phyloP scores from a whole-genome alignment of 768 basidiomycete genomes.

The Trametes cinnabarina region DNA sequence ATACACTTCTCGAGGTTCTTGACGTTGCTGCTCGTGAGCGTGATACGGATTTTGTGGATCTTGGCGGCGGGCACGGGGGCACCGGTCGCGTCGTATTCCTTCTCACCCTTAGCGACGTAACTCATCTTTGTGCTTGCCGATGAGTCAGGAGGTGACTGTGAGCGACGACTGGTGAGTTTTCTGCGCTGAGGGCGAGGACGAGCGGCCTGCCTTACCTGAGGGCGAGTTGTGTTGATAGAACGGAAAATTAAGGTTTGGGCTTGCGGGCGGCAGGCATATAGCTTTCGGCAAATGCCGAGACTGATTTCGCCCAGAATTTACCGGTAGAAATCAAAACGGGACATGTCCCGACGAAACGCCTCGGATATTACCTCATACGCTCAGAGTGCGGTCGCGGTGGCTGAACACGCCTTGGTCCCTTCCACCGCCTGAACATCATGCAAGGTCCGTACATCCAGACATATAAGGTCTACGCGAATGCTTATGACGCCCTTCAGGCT shows the following conservation, averaged over 20 bases:
- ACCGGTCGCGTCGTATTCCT: conserved; percentile 95
- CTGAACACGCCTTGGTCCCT: background rate
- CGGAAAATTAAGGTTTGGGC: conserved; percentile 35
- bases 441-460: conserved; percentile 36
- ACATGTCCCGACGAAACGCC: background rate
- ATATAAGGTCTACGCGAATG: background rate
- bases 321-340: background rate
- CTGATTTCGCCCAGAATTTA: background rate
- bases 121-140: conserved; percentile 60
- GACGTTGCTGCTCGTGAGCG: conserved; percentile 96
- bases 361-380: conserved; percentile 6
- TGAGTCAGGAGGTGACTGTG: conserved; percentile 83
- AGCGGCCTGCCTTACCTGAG: conserved; percentile 28
- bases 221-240: conserved; percentile 29
- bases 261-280: conserved; percentile 19
- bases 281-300: conserved; percentile 18
- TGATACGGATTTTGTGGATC: conserved; percentile 99
- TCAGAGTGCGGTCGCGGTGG: background rate
- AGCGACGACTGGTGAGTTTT: background rate
- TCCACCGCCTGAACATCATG: conserved; percentile 30
- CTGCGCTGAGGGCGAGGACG: background rate
- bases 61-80: conserved; percentile 83
- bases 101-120: conserved; percentile 99
- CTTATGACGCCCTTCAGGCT: conserved; percentile 39
- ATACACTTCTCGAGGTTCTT: conserved; percentile 97